Base-by-base conservation (phyloP, 2,329 filamentous ascomycete species). In the Exutisphaerella laricina region DNA sequence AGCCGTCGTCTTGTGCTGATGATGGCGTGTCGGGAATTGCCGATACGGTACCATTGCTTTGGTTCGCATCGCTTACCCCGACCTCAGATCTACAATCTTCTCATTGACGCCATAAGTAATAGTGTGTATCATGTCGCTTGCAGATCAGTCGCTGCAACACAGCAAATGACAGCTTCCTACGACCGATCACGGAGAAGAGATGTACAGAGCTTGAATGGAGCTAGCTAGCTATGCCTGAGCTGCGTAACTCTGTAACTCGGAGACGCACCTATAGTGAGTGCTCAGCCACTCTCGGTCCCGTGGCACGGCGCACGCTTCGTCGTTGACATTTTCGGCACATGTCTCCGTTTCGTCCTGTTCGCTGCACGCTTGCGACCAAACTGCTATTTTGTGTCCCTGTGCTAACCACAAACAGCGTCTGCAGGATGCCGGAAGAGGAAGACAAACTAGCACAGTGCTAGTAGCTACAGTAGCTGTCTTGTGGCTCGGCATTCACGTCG, bases 401-500 rank as follows among this genome's bases (percentile, higher is more conserved):
- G 29, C 38, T 32, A 32, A 23, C 28, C 38, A 12, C 5, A 20
- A 40, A 14, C 20, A 29, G 28, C 17, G 16, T 29, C 5, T 40
- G 38, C 26, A 32, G 18, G 38, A 32, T 22, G 17, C 7, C 10
- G 13, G 32, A 31, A 23, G 7, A 10, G 28, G n/a, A 40, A 22
- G 32, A 5, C n/a, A n/a, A n/a, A n/a, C n/a, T n/a, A n/a, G n/a
- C n/a, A n/a, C n/a, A n/a, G n/a, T n/a, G n/a, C n/a, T n/a, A n/a
- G n/a, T n/a, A n/a, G n/a, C n/a, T n/a, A n/a, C n/a, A n/a, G n/a
- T 12, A 21, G 32, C 33, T 21, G 33, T 35, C 17, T n/a, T 21
- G 29, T 40, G 38, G 38, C 38, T 30, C 38, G 38, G 38, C 38
- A 40, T 30, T 14, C 38, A 40, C 38, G 38, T 40, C 25, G 38